phyloP scores from a whole-genome alignment of 805 yeast genomes.

The Pichia ethanolica region DNA sequence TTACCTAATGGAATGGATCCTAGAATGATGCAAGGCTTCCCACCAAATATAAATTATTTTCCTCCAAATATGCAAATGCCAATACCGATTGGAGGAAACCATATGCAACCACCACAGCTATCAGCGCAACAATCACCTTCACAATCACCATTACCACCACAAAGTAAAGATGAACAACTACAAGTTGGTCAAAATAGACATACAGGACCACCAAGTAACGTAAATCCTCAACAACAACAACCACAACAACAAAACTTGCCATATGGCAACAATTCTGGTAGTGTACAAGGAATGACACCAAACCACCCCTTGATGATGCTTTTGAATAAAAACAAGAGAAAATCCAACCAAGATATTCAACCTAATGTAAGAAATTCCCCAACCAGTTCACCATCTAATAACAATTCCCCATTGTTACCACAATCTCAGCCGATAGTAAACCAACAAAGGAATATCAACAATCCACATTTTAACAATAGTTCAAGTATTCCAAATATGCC shows the following conservation, averaged over 20 bases:
- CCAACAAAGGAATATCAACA: too few relatives aligned
- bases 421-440: too few relatives aligned
- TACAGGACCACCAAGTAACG: too few relatives aligned
- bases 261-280: not conserved
- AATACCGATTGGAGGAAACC: too few relatives aligned
- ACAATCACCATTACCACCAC: not conserved
- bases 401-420: too few relatives aligned
- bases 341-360: not conserved
- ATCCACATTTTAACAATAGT: too few relatives aligned
- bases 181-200: not conserved
- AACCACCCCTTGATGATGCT: conserved; percentile 13
- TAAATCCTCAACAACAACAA: not conserved
- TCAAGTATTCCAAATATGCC: too few relatives aligned
- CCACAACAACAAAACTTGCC: conserved; percentile 1
- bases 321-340: conserved; percentile 11
- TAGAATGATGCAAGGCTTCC: conserved; percentile 1
- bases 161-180: not conserved
- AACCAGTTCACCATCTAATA: too few relatives aligned
- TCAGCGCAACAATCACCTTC: not conserved
- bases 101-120: too few relatives aligned
- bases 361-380: too few relatives aligned
- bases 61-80: not conserved
- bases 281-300: conserved; percentile 4
- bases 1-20: not conserved
- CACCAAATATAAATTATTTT: not conserved